These are phyloP conservation scores for Solanum hybrid DNA, from an alignment of 305 asterid species.

Conservation along the genomic window DNA sequence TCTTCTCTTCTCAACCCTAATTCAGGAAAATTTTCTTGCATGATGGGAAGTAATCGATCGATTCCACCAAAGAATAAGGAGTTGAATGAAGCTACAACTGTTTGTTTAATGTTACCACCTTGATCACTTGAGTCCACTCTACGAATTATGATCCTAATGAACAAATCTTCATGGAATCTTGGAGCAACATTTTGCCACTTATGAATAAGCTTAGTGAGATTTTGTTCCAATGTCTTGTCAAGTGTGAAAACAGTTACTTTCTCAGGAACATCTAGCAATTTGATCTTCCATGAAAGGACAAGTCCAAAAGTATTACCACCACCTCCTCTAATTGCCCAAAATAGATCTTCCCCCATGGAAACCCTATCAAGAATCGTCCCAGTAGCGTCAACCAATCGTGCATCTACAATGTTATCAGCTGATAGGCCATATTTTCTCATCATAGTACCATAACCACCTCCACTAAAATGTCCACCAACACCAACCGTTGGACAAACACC, in stretches of 20 bases:
- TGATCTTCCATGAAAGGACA: constrained; percentile 5
- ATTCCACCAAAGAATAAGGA: neutral
- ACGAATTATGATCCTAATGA: neutral
- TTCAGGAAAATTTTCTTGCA: neutral
- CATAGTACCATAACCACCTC: constrained; percentile 1
- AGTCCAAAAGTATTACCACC: constrained; percentile 11
- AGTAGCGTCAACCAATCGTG: neutral
- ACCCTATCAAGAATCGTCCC: constrained; percentile 2
- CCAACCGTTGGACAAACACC: constrained; percentile 4
- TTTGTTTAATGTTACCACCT: neutral
- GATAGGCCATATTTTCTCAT: constrained; percentile 3
- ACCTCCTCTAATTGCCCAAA: constrained; percentile 15
- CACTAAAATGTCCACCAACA: neutral
- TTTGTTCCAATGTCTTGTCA: neutral
- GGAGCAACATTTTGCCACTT: constrained; percentile 9
- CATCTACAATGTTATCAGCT: constrained; percentile 10
- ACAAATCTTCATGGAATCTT: constrained; percentile 4
- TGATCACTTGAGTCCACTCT: neutral
- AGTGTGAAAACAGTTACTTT: constrained; percentile 5
- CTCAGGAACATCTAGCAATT: neutral
- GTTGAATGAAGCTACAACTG: neutral
- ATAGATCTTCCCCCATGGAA: constrained; percentile 6
- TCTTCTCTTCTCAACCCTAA: neutral
- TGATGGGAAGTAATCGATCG: neutral
- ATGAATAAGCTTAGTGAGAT: neutral